Evolutionary conservation across 768 basidiomycete species (phyloP), one percentile per base, ranked within the genome.

Genomic region (Strobilomyces confusus): DNA sequence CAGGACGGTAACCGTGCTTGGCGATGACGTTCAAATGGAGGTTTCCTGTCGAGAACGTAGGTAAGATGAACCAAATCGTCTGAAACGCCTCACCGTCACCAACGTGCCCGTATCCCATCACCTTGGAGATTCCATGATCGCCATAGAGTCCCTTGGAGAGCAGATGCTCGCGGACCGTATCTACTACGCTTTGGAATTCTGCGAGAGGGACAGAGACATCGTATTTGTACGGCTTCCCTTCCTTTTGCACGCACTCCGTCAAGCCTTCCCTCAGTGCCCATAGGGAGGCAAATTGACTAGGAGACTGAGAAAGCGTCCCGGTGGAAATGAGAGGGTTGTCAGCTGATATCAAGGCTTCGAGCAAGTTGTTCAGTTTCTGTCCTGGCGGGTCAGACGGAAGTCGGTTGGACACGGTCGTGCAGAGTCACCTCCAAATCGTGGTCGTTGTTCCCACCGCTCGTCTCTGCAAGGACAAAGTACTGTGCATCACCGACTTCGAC

Each of bases 201-300:
- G 82, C 79, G 5, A 94, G 76, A 7, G 95, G 95, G 14, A 98
- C 82, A 12, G 91, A 93, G 42, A 99, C 81, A 63, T 97, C 94
- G 66, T 98, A 99, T 73, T 99, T 99, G 77, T 98, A 98, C 7
- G 87, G 84, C 61, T 92, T 93, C 40, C 97, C 97, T 67, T 92
- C 86, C 67, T 98, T 98, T 36, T 89, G 89, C 5, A 89, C 81
- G 5, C 93, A 90, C 69, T 99, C 97, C 2, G 97, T 83, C 23
- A 98, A 79, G 15, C 89, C 86, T 72, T 99, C 97, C 25, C 95
- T 87, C 19, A 98, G 75, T 0, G 85, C 83, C 97, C 97, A 98
- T 2, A 99, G 72, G 0, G 89, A 86, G 1, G 86, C 80, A 63
- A 95, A 92, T 67, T 99, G 95, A 1, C 87, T 81, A 20, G 92